Percentiles rank a stretch among this genome's conserved stretches.
These are phyloP conservation scores for Hirschfeldia incana DNA, from an alignment of 345 rosid species.

Conservation along the genomic window DNA sequence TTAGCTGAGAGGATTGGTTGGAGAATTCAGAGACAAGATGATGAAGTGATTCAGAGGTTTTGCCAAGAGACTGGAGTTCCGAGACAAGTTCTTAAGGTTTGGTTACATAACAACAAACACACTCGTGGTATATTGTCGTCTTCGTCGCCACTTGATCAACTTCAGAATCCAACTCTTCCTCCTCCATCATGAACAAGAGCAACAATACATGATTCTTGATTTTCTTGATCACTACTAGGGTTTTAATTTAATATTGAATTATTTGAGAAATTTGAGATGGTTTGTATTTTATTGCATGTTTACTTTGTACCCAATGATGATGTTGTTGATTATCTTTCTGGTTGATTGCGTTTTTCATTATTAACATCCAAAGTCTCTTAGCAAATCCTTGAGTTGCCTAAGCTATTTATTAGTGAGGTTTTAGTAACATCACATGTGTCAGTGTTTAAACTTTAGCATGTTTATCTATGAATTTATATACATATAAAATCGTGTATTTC, in stretches of 20 bases:
- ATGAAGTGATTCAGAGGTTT: conserved; percentile 69
- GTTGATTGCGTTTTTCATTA: conserved; percentile 17
- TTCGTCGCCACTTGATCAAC: conserved; percentile 7
- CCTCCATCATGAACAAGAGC: conserved; percentile 43
- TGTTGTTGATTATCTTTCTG: conserved; percentile 15
- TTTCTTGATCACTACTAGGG: conserved; percentile 20
- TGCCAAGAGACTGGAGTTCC: conserved; percentile 91
- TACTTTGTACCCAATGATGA: conserved; percentile 27
- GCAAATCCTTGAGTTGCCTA: not conserved
- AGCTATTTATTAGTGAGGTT: not conserved
- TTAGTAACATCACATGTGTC: conserved; percentile 26
- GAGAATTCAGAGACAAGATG: conserved; percentile 90
- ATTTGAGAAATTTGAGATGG: too few species aligned
- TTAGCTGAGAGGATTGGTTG: conserved; percentile 93
- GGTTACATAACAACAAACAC: conserved; percentile 99
- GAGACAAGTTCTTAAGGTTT: conserved; percentile 91
- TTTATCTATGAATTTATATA: conserved; percentile 11
- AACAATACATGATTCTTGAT: conserved; percentile 43
- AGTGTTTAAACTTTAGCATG: conserved; percentile 1
- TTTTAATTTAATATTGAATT: too few species aligned
- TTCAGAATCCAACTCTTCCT: conserved; percentile 16
- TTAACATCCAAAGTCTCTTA: not conserved
- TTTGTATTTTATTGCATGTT: not conserved
- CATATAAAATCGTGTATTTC: conserved; percentile 15
- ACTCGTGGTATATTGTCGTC: conserved; percentile 56